A percentile compares a stretch with the other conserved stretches of the same genome.
Conservation (phyloP, 331 rosid genomes). For the Ulmus americana region DNA sequence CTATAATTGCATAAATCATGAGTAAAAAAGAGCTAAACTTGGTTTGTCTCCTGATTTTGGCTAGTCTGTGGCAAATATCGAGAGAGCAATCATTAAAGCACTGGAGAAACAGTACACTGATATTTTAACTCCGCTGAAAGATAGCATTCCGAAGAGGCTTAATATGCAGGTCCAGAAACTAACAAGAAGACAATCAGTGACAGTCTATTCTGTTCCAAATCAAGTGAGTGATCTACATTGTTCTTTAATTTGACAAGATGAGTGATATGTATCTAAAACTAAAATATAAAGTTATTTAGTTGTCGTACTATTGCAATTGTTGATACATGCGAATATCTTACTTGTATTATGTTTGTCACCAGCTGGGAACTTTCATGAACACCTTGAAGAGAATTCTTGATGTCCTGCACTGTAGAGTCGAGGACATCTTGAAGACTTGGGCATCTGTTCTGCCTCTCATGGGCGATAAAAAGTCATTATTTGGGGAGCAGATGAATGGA, state of each 20-base stretch:
- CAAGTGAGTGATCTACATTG: conserved; percentile 48
- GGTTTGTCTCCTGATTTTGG: conserved; percentile 3
- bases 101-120: conserved; percentile 86
- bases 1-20: not conserved
- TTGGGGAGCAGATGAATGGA: conserved; percentile 90
- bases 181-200: conserved; percentile 84
- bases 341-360: conserved; percentile 18
- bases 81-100: conserved; percentile 86
- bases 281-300: not conserved
- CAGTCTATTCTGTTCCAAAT: conserved; percentile 60
- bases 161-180: conserved; percentile 94
- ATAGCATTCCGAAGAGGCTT: conserved; percentile 82
- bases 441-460: conserved; percentile 68
- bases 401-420: conserved; percentile 82
- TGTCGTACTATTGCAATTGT: not conserved
- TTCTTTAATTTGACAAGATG: not conserved
- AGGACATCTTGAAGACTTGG: conserved; percentile 87
- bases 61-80: conserved; percentile 78
- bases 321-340: conserved; percentile 9
- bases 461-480: conserved; percentile 64
- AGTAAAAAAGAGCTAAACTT: not conserved
- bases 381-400: conserved; percentile 92
- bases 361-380: conserved; percentile 86
- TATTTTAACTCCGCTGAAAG: conserved; percentile 84
- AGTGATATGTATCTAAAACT: no score